Base-by-base conservation (phyloP, 345 rosid genomes). In the Cardamine occulta region DNA sequence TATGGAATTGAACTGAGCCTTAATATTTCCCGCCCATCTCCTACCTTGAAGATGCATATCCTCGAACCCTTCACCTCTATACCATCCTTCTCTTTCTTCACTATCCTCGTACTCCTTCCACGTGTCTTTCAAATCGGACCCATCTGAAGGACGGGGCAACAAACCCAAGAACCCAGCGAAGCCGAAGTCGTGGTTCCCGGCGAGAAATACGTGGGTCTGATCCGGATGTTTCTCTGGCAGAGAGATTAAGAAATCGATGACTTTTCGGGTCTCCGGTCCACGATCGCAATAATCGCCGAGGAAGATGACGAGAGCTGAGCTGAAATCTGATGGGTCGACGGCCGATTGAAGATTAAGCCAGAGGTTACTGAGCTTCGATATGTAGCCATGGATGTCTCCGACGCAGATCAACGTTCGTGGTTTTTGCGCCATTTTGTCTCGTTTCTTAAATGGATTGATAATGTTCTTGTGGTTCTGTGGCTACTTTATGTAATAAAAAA, bases 241-340 rank as follows among this genome's bases (percentile, higher is more conserved):
- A 18, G 86, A 78, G 76, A 83, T 65, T 31, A 93, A 74, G 63
- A 88, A 91, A 42, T 93, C 89, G 11, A 93, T 63, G 75, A 89
- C 97, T 69, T 77, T 70, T 11, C 78, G 88, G 15, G 97, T 87
- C 58, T 86, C 83, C 11, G 96, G 91, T 62, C 97, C 98, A 3
- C 97, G 91, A 72, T 93, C 98, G 68, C 98, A 93, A 86, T 93
- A 93, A 67, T 93, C 98, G 37, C 98, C 98, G 49, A 93, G 83
- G 84, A 93, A 93, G 73, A 93, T 88, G 68, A 91, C 72, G 49
- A 82, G 83, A 61, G 98, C 89, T 32, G 94, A 37, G 66, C 53
- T 56, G 83, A 93, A 93, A 4, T 79, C 83, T n/a, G 68, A 66
- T 14, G 84, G 86, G 74, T 67, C 69, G 77, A 91, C 13, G 3